Evolutionary conservation across 345 rosid species (phyloP).

Genomic region (Populus alba): DNA sequence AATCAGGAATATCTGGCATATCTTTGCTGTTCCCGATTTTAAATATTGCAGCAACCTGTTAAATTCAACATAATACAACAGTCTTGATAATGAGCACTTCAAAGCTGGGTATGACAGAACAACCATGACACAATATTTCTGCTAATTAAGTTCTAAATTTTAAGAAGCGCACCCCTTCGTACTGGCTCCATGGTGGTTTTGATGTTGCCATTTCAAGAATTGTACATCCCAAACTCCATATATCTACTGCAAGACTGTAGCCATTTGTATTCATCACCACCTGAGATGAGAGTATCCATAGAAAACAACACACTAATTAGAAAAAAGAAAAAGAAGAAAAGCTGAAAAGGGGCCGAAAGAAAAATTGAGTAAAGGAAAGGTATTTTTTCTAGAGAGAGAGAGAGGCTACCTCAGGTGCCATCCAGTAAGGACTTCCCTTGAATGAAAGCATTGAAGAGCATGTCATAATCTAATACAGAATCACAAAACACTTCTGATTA

Average conservation of each 20-base stretch:
- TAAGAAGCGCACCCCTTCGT: constrained; percentile 78
- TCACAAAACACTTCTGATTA: constrained; percentile 17
- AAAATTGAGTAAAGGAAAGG: neutral
- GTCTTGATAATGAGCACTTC: neutral
- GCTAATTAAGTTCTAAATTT: constrained; percentile 2
- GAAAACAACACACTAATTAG: neutral
- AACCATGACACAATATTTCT: neutral
- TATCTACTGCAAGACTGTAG: constrained; percentile 78
- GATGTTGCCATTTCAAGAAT: constrained; percentile 97
- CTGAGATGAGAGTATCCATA: constrained; percentile 33
- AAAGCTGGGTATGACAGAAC: constrained; percentile 12
- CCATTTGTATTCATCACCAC: constrained; percentile 92
- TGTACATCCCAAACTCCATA: constrained; percentile 99
- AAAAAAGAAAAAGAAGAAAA: neutral
- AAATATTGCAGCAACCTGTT: constrained; percentile 95
- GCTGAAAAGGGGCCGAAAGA: neutral
- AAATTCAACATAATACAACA: constrained; percentile 25
- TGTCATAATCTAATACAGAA: constrained; percentile 55
- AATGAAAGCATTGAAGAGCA: constrained; percentile 88
- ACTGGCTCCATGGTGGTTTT: constrained; percentile 92
- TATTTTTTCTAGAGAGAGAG: neutral
- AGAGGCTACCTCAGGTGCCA: constrained; percentile 91
- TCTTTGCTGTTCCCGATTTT: constrained; percentile 97
- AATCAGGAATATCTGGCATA: constrained; percentile 83
- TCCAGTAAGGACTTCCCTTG: constrained; percentile 99